Conservation (phyloP, 2,329 filamentous ascomycete species). For the Fusarium sp. region DNA sequence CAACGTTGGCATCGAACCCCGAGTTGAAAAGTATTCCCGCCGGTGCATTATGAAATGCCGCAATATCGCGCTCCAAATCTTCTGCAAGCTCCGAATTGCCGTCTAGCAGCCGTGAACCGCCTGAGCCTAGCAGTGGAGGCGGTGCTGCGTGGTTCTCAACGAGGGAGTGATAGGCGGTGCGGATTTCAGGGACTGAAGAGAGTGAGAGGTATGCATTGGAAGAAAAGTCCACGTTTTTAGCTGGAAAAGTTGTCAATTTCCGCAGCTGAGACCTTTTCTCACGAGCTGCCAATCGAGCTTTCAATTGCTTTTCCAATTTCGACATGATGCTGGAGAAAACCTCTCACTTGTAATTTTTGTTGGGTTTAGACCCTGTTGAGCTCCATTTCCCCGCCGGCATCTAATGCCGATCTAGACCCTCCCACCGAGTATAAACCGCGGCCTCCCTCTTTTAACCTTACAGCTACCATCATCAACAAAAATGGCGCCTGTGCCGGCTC, state of each 20-base stretch:
- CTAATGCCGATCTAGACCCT: constrained; percentile 1
- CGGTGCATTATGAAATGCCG: constrained; percentile 60
- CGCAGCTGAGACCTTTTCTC: constrained; percentile 56
- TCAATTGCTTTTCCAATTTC: constrained; percentile 49
- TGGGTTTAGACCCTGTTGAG: constrained; percentile 28
- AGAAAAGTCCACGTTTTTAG: constrained; percentile 79
- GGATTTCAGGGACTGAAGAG: constrained; percentile 62
- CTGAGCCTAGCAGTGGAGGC: constrained; percentile 58
- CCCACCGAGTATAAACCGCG: constrained; percentile 23
- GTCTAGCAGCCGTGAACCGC: constrained; percentile 66
- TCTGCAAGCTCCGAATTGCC: constrained; percentile 63
- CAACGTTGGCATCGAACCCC: constrained; percentile 75
- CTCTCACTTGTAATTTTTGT: constrained; percentile 11
- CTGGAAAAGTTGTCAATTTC: constrained; percentile 68
- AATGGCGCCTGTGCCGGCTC: constrained; percentile 66
- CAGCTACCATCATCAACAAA: background rate
- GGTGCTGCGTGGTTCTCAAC: constrained; percentile 46
- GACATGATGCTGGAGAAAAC: constrained; percentile 12
- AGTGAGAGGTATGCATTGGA: constrained; percentile 87
- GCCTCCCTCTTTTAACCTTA: background rate
- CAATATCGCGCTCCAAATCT: constrained; percentile 60
- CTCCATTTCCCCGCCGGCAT: constrained; percentile 12
- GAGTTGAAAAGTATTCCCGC: constrained; percentile 67
- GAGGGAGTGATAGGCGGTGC: constrained; percentile 71
- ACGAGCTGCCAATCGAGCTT: constrained; percentile 48